Percentiles rank a stretch among this genome's conserved stretches.
phyloP scores from a whole-genome alignment of 495 filamentous ascomycete genomes.

The Penicillium malachiteum region DNA sequence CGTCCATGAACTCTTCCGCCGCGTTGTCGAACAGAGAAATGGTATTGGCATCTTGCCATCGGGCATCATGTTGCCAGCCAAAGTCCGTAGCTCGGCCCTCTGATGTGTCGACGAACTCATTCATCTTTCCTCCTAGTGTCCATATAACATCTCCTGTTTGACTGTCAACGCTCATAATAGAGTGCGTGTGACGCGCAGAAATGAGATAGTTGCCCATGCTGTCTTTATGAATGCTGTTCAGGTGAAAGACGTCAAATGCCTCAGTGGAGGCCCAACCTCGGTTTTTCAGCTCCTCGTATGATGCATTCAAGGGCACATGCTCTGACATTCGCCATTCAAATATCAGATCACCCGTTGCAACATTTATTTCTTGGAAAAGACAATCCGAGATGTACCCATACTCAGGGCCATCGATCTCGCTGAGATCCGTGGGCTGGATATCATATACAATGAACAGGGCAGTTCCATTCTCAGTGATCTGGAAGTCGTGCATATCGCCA shows the following conservation, averaged over 20 bases:
- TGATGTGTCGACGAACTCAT: conserved; percentile 45
- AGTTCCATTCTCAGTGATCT: conserved; percentile 45
- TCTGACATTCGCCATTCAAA: conserved; percentile 42
- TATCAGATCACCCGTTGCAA: conserved; percentile 38
- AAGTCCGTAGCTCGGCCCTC: conserved; percentile 45
- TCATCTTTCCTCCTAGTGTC: conserved; percentile 52
- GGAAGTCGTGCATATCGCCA: conserved; percentile 48
- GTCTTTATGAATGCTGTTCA: conserved; percentile 59
- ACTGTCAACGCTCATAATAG: conserved; percentile 44
- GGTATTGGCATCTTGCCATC: conserved; percentile 37
- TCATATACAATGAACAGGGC: conserved; percentile 54
- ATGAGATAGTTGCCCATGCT: conserved; percentile 52
- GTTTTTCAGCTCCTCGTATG: conserved; percentile 17
- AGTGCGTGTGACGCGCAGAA: conserved; percentile 52
- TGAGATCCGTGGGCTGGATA: conserved; percentile 42
- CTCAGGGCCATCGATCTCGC: conserved; percentile 39
- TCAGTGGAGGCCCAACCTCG: conserved; percentile 14
- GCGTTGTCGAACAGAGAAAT: conserved; percentile 55
- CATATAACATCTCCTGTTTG: conserved; percentile 52
- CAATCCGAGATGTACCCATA: conserved; percentile 43
- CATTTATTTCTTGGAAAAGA: conserved; percentile 43
- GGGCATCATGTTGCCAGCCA: conserved; percentile 56
- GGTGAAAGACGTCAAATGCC: conserved; percentile 53
- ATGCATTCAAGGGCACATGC: conserved; percentile 24
- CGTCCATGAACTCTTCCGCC: conserved; percentile 22